Conservation (phyloP, 495 filamentous ascomycete genomes). For the Hypoxylon intermedium region DNA sequence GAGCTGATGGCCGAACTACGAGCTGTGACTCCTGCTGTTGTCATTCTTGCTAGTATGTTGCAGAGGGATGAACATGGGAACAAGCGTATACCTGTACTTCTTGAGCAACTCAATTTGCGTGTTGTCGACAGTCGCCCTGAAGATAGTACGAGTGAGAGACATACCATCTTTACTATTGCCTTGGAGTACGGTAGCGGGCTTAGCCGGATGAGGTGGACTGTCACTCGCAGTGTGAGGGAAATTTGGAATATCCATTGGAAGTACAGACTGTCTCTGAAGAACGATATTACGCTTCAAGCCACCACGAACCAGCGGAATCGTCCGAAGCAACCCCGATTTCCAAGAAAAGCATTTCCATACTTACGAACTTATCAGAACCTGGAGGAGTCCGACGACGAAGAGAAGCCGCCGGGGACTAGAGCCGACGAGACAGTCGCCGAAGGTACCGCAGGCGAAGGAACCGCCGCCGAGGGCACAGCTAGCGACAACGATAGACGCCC, state of each 20-base stretch:
- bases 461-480: constrained; percentile 51
- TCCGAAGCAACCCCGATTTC: constrained; percentile 85
- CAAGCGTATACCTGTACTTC: constrained; percentile 88
- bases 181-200: constrained; percentile 95
- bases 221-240: constrained; percentile 83
- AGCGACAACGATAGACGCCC: constrained; percentile 49
- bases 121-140: constrained; percentile 78
- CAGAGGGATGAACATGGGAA: constrained; percentile 96
- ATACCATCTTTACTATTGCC: constrained; percentile 87
- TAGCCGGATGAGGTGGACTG: constrained; percentile 96
- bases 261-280: constrained; percentile 83
- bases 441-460: constrained; percentile 55
- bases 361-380: constrained; percentile 81
- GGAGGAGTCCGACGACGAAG: constrained; percentile 82
- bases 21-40: constrained; percentile 86
- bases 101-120: constrained; percentile 92
- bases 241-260: constrained; percentile 92
- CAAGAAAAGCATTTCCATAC: constrained; percentile 89
- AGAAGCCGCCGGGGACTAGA: constrained; percentile 60
- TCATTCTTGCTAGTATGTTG: constrained; percentile 95
- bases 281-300: constrained; percentile 72
- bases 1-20: constrained; percentile 95
- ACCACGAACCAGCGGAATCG: constrained; percentile 53
- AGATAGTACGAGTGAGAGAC: constrained; percentile 71
- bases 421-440: constrained; percentile 58